These are phyloP conservation scores for Atkinsonella hypoxylon DNA, from an alignment of 2,329 filamentous ascomycete species.

Conservation along the genomic window DNA sequence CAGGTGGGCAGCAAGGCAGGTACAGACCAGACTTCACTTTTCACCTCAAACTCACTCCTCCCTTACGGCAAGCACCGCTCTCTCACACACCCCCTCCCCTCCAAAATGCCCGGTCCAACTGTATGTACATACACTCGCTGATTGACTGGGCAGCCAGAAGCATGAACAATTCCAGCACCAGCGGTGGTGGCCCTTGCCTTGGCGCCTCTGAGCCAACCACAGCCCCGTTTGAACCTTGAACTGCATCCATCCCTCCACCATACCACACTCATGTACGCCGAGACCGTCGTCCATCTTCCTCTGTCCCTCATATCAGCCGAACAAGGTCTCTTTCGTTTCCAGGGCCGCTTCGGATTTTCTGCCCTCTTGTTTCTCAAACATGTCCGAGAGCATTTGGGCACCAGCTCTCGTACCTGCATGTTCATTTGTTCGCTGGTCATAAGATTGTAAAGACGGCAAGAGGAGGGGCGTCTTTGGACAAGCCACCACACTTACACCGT, in stretches of 20 bases:
- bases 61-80: slow-evolving; percentile 4
- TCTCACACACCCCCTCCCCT: slow-evolving; percentile 2
- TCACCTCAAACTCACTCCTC: slow-evolving; percentile 7
- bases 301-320: slow-evolving; percentile 12
- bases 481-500: slow-evolving; percentile 5
- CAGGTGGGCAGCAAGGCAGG: not conserved
- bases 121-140: not conserved
- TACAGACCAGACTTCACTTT: not conserved
- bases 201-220: slow-evolving; percentile 11
- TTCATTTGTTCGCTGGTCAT: not conserved
- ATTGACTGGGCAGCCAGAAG: slow-evolving; percentile 7
- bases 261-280: slow-evolving; percentile 9
- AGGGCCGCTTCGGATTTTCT: slow-evolving; percentile 7
- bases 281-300: slow-evolving; percentile 12
- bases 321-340: slow-evolving; percentile 8
- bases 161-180: slow-evolving; percentile 10
- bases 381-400: slow-evolving; percentile 7
- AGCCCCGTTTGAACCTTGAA: slow-evolving; percentile 12
- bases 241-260: slow-evolving; percentile 11
- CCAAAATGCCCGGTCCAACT: slow-evolving; percentile 5
- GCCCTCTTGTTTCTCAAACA: slow-evolving; percentile 12
- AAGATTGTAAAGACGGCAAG: not conserved
- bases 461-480: slow-evolving; percentile 5
- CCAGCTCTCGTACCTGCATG: slow-evolving; percentile 1
- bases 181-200: slow-evolving; percentile 8